Conservation (phyloP, 495 filamentous ascomycete genomes). For the Penicillium antarcticum region DNA sequence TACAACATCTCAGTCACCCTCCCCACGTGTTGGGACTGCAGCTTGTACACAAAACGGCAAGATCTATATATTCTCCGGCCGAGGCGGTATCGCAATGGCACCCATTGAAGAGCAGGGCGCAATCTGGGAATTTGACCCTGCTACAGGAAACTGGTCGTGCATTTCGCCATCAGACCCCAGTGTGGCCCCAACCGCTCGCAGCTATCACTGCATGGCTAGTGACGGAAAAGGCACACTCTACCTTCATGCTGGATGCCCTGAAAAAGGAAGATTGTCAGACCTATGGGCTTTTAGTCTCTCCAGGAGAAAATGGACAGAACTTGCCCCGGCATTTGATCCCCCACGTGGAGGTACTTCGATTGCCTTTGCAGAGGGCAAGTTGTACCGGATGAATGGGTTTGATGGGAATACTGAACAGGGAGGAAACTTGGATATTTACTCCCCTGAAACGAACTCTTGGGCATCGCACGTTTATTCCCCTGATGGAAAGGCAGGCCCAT, state of each 20-base stretch:
- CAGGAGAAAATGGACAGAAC: conserved; percentile 56
- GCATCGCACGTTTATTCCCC: conserved; percentile 39
- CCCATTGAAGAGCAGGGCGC: conserved; percentile 51
- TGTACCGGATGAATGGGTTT: conserved; percentile 75
- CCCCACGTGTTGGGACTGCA: conserved; percentile 49
- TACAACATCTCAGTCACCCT: conserved; percentile 23
- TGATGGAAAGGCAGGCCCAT: conserved; percentile 36
- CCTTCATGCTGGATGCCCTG: conserved; percentile 68
- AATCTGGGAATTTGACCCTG: conserved; percentile 45
- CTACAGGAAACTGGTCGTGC: conserved; percentile 20
- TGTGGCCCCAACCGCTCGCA: conserved; percentile 34
- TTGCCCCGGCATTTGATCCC: conserved; percentile 57
- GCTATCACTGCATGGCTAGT: conserved; percentile 44
- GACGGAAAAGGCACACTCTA: conserved; percentile 56
- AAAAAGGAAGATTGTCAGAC: conserved; percentile 56
- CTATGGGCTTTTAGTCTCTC: conserved; percentile 69
- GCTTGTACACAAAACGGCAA: conserved; percentile 37
- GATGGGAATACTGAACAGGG: conserved; percentile 63
- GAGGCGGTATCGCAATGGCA: conserved; percentile 51
- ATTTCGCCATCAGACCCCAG: conserved; percentile 16
- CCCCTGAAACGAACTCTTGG: conserved; percentile 38
- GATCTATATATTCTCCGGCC: conserved; percentile 56
- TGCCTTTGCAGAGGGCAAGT: conserved; percentile 47
- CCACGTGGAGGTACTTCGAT: conserved; percentile 62
- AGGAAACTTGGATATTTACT: conserved; percentile 59